These are phyloP conservation scores for Chaetomium sp. DNA, from an alignment of 2,329 filamentous ascomycete genomes.

Conservation along the genomic window DNA sequence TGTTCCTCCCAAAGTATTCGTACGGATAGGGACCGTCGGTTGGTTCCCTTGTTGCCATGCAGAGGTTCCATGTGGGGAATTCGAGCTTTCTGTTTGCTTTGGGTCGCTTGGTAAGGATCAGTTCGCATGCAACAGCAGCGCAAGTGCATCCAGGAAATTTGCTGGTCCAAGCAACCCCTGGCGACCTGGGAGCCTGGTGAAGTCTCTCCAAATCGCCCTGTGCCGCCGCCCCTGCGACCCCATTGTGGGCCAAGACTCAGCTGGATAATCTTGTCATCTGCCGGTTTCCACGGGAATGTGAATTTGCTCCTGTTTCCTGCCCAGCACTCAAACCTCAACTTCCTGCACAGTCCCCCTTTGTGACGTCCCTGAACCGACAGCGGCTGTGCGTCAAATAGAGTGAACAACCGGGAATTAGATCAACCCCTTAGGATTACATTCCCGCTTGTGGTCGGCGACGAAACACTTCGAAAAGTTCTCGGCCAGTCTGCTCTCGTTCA, in stretches of 20 bases:
- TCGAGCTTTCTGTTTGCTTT: neutral
- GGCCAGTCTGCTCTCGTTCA: constrained; percentile 6
- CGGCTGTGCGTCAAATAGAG: constrained; percentile 11
- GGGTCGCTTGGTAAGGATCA: constrained; percentile 1
- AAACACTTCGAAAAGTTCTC: constrained; percentile 3
- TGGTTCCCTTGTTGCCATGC: too few species aligned
- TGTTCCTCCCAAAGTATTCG: too few species aligned
- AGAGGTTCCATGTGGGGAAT: too few species aligned
- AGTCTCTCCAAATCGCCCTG: constrained; percentile 7
- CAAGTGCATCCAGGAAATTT: constrained; percentile 8
- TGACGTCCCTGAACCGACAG: neutral
- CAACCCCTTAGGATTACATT: neutral
- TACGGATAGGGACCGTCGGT: too few species aligned
- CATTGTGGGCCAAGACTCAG: constrained; percentile 22
- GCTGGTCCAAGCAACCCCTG: constrained; percentile 5
- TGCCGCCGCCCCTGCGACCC: constrained; percentile 10
- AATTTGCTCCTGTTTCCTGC: constrained; percentile 24
- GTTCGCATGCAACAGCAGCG: neutral
- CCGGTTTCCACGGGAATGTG: constrained; percentile 35
- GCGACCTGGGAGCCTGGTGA: constrained; percentile 2
- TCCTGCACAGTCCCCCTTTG: constrained; percentile 4
- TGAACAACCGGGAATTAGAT: neutral
- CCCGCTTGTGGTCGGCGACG: constrained; percentile 5
- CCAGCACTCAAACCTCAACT: constrained; percentile 18
- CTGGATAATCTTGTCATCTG: constrained; percentile 17